Evolutionary conservation across 441 rosid species (phyloP), one percentile per base, ranked within the genome.

Genomic region (Syzygium malaccense): DNA sequence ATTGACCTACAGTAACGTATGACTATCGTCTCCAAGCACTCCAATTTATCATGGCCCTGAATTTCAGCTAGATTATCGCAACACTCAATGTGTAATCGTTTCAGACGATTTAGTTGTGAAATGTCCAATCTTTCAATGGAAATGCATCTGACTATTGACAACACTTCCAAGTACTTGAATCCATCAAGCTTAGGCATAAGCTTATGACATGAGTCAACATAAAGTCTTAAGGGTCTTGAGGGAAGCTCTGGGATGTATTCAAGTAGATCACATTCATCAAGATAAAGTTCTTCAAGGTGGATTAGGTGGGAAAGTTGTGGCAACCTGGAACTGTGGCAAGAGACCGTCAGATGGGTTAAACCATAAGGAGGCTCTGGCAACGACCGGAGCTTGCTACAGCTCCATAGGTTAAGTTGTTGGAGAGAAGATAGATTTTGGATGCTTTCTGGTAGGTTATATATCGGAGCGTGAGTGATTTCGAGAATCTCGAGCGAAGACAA

Each of bases 401-500:
- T 2, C 62, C n/a, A 10, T 57, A 57, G 32, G 66, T 5, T 58
- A 26, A 58, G 66, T 30, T 12, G 30, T 58, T 13, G 30, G 30
- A 58, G 66, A 12, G 30, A 58, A 12, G 66, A 58, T 26, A 26
- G 66, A 58, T 28, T 58, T 1, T 13, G 15, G 30, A 58, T 4
- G 13, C 75, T 64, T 64, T 64, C 0, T 64, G 75, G 41, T 1
- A 64, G 3, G 41, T 64, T 0, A 8, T 0, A 64, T 17, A 15
- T 30, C 0, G 5, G 18, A 3, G 23, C 23, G 0, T 0, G 1
- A 17, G 23, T 7, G 23, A 64, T 64, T 30, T 17, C 2, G 1
- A 64, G 75, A 0, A 0, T 15, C 75, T 64, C 1, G 1, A 30
- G 75, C 4, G 41, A 64, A 15, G 3, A 30, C 75, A 64, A 64